These are phyloP conservation scores for Cutaneotrichosporon sp. DNA, from an alignment of 1,284 basidiomycete genomes.

Conservation along the genomic window DNA sequence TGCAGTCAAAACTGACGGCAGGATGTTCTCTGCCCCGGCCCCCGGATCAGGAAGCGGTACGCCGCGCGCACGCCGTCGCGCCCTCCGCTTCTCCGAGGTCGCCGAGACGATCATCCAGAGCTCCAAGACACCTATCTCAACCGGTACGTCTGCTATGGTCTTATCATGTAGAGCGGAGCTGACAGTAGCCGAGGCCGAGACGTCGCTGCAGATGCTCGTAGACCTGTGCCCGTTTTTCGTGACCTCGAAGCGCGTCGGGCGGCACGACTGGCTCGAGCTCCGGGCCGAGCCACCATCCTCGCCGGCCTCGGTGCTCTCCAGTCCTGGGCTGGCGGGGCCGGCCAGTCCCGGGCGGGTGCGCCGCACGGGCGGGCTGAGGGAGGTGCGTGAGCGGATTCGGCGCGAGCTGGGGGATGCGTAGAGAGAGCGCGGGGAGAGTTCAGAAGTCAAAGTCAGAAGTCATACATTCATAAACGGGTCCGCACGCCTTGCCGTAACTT, in stretches of 20 bases:
- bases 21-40: conserved; percentile 46
- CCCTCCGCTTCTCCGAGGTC: conserved; percentile 51
- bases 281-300: conserved; percentile 26
- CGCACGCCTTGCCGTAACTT: not conserved
- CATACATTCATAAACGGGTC: not conserved
- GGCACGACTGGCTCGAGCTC: conserved; percentile 54
- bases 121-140: conserved; percentile 53
- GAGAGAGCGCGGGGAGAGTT: too few relatives aligned
- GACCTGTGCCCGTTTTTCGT: conserved; percentile 55
- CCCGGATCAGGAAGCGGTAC: conserved; percentile 33
- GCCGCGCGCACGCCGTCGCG: conserved; percentile 40
- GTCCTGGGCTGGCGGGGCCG: conserved; percentile 21
- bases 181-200: conserved; percentile 53
- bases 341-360: conserved; percentile 48
- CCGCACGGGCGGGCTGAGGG: conserved; percentile 40
- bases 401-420: conserved; percentile 41
- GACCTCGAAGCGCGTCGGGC: conserved; percentile 38
- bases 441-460: not conserved
- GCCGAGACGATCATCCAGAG: conserved; percentile 52
- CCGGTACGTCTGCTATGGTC: too few relatives aligned
- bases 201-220: conserved; percentile 49
- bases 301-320: not conserved
- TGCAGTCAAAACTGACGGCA: not conserved
- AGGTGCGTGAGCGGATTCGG: conserved; percentile 51
- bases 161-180: too few relatives aligned